A percentile compares a stretch with the other conserved stretches of the same genome.
These are phyloP conservation scores for Leptodermis oblonga DNA, from an alignment of 257 asterid species.

Conservation along the genomic window DNA sequence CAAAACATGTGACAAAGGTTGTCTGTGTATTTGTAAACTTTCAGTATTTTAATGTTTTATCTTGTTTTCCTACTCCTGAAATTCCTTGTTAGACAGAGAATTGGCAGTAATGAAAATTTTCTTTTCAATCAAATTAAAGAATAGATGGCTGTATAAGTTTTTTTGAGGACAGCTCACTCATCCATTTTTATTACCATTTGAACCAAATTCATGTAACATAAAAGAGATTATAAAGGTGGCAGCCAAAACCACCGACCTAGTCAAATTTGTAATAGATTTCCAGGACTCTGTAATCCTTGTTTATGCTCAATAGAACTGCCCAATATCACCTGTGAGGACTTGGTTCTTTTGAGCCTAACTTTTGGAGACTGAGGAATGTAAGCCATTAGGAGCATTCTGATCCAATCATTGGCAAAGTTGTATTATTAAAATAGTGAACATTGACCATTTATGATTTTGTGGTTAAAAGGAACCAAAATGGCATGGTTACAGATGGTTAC, in stretches of 20 bases:
- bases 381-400: neutral
- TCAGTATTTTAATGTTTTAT: too few relatives aligned
- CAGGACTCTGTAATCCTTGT: neutral
- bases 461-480: neutral
- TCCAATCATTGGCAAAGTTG: neutral
- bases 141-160: neutral
- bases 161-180: too few relatives aligned
- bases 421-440: neutral
- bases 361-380: neutral
- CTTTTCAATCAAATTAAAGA: neutral
- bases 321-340: neutral
- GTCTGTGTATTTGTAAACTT: too few relatives aligned
- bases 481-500: neutral
- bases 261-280: neutral
- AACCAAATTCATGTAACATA: neutral
- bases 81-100: too few relatives aligned
- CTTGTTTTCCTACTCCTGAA: too few relatives aligned
- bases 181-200: too few relatives aligned
- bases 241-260: neutral
- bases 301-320: neutral
- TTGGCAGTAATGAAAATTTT: too few relatives aligned
- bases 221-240: neutral
- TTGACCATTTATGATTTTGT: neutral
- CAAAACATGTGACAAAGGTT: too few relatives aligned
- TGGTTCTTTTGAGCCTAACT: neutral